phyloP scores from a whole-genome alignment of 2,329 filamentous ascomycete genomes.

The Chaetomium sp. region DNA sequence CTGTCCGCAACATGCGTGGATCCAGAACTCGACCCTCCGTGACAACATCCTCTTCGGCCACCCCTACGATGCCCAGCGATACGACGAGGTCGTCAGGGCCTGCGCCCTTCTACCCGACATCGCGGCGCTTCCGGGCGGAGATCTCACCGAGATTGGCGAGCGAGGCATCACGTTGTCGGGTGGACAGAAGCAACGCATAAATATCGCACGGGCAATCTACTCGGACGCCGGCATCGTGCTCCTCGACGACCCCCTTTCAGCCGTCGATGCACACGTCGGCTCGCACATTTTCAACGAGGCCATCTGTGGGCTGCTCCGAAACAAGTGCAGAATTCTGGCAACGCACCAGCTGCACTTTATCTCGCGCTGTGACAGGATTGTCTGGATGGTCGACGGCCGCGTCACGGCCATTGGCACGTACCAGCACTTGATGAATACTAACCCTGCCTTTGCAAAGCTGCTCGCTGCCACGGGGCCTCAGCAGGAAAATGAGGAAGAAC shows the following conservation, averaged over 20 bases:
- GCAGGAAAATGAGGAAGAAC: neutral
- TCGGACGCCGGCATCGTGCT: neutral
- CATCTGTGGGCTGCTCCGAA: neutral
- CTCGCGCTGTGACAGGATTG: neutral
- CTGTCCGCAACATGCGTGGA: neutral
- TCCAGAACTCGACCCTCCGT: neutral
- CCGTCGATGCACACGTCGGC: slow-evolving; percentile 2
- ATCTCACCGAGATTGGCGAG: slow-evolving; percentile 3
- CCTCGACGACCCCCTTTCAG: neutral
- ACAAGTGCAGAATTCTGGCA: neutral
- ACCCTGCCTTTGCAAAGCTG: neutral
- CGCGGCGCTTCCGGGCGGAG: neutral
- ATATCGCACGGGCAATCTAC: neutral
- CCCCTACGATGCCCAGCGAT: neutral
- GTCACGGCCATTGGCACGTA: neutral
- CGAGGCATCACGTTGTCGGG: neutral
- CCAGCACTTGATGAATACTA: neutral
- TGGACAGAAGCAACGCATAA: neutral
- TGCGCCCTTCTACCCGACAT: neutral
- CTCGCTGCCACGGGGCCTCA: neutral
- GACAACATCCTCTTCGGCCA: slow-evolving; percentile 2
- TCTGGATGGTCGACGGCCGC: neutral
- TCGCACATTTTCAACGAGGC: neutral
- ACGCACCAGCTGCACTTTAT: neutral
- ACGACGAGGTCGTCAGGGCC: neutral